A percentile compares a stretch with the other conserved stretches of the same genome.
phyloP scores from a whole-genome alignment of 2,329 filamentous ascomycete genomes.

The Penicillium frequentans region DNA sequence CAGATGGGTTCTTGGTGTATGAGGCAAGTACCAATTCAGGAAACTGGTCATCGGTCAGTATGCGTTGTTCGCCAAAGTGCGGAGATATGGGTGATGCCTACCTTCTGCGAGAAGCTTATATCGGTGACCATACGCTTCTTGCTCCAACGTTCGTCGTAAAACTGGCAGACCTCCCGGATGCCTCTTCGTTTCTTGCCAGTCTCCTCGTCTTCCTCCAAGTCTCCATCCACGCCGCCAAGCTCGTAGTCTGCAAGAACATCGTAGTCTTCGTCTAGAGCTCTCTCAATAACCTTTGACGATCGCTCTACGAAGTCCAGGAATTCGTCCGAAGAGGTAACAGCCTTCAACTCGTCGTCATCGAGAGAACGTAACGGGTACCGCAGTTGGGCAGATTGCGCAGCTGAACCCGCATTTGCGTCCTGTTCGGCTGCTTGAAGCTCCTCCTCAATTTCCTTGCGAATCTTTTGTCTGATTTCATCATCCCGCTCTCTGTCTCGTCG shows the following conservation, averaged over 20 bases:
- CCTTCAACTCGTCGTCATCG: constrained; percentile 80
- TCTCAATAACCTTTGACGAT: constrained; percentile 95
- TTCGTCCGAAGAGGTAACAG: constrained; percentile 87
- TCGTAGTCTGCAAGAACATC: constrained; percentile 96
- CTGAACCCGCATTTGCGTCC: constrained; percentile 34
- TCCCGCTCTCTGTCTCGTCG: constrained; percentile 78
- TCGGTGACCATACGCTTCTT: constrained; percentile 97
- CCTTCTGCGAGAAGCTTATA: constrained; percentile 91
- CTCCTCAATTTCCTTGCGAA: constrained; percentile 88
- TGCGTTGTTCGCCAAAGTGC: neutral
- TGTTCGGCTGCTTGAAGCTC: constrained; percentile 73
- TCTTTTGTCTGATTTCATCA: constrained; percentile 81
- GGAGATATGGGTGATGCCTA: constrained; percentile 29
- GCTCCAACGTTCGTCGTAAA: constrained; percentile 93
- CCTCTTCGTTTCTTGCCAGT: constrained; percentile 46
- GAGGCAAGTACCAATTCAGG: constrained; percentile 89
- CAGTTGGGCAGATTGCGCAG: constrained; percentile 46
- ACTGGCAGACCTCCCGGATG: constrained; percentile 81
- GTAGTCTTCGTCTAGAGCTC: constrained; percentile 92
- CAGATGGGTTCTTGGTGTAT: constrained; percentile 95
- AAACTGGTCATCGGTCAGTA: constrained; percentile 54
- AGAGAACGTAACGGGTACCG: constrained; percentile 77
- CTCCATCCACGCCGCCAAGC: constrained; percentile 67
- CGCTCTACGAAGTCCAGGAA: constrained; percentile 94
- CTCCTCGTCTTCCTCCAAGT: constrained; percentile 77